Conservation (phyloP, 1,284 basidiomycete genomes). For the Cryptococcus floricola region DNA sequence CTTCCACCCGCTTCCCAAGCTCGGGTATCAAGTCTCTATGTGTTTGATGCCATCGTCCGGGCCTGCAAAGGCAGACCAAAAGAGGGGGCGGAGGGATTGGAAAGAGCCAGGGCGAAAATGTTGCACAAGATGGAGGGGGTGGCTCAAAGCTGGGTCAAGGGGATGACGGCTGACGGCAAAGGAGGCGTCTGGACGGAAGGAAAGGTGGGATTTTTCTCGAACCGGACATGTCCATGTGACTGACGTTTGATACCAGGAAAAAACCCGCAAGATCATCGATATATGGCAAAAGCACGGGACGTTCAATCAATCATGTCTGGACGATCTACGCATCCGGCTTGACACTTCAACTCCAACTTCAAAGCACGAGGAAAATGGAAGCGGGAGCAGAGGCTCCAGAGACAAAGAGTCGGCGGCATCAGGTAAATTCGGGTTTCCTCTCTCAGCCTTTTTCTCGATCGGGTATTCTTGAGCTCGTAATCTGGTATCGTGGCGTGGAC, state of each 20-base stretch:
- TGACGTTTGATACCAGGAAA: conserved; percentile 63
- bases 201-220: conserved; percentile 64
- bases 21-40: conserved; percentile 81
- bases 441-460: background rate
- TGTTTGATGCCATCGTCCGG: conserved; percentile 81
- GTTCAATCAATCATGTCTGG: conserved; percentile 60
- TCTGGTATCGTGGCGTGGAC: too few relatives aligned
- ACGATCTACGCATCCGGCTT: conserved; percentile 20
- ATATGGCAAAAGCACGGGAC: conserved; percentile 87
- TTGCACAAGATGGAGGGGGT: conserved; percentile 79
- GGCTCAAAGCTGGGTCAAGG: conserved; percentile 74
- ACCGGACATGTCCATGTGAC: background rate
- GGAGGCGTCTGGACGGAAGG: conserved; percentile 59
- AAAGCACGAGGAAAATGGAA: too few relatives aligned
- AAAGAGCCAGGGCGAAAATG: conserved; percentile 62
- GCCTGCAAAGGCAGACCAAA: conserved; percentile 66
- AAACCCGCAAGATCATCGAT: conserved; percentile 87
- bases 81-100: conserved; percentile 65
- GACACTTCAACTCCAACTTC: background rate
- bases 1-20: conserved; percentile 55
- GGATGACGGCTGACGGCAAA: conserved; percentile 60
- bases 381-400: too few relatives aligned
- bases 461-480: too few relatives aligned
- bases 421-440: conserved; percentile 13
- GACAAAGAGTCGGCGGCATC: background rate